Conservation (phyloP, 2,329 filamentous ascomycete genomes). For the Ustulina deusta region DNA sequence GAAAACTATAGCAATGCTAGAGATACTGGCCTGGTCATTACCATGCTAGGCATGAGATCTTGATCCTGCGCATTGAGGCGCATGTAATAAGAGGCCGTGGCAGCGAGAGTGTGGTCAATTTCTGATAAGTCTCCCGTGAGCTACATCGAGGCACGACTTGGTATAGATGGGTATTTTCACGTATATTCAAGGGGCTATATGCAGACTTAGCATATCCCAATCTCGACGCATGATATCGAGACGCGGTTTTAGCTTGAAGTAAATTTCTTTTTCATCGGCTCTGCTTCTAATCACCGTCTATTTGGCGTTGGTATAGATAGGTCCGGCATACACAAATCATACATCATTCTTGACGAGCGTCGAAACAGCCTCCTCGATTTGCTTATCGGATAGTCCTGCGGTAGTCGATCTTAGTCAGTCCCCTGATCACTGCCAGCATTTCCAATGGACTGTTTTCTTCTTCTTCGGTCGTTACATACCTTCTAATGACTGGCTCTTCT, state of each 20-base stretch:
- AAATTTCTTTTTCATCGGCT: constrained; percentile 1
- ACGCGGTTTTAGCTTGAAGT: background rate
- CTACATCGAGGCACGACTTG: background rate
- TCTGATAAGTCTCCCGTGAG: background rate
- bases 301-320: constrained; percentile 19
- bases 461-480: constrained; percentile 48
- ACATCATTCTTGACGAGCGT: constrained; percentile 63
- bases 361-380: constrained; percentile 70
- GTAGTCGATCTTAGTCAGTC: background rate
- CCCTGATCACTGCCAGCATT: background rate
- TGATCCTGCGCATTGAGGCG: background rate
- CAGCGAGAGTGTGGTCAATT: background rate
- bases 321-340: constrained; percentile 41
- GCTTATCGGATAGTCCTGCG: constrained; percentile 67
- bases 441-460: background rate
- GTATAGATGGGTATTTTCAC: background rate
- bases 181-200: background rate
- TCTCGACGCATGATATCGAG: background rate
- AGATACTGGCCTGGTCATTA: background rate
- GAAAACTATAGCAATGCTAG: background rate
- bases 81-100: background rate
- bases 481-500: constrained; percentile 69
- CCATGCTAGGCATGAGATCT: background rate
- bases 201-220: background rate
- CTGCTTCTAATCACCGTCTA: constrained; percentile 23